These are phyloP conservation scores for Scutellaria minor DNA, from an alignment of 257 asterid genomes.

Conservation along the genomic window DNA sequence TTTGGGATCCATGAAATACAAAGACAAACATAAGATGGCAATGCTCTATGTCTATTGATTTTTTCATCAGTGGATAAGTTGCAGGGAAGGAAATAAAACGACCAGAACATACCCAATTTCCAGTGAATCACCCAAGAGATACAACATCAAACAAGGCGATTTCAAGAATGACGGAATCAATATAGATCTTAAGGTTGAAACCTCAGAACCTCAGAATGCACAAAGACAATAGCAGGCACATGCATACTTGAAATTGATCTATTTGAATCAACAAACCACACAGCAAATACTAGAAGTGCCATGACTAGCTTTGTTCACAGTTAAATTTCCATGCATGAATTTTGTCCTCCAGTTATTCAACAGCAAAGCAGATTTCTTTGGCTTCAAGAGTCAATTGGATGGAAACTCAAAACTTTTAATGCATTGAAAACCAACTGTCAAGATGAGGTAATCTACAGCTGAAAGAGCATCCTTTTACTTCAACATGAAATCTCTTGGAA, in stretches of 20 bases:
- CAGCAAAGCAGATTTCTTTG: constrained; percentile 20
- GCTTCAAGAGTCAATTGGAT: constrained; percentile 31
- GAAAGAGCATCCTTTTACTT: constrained; percentile 25
- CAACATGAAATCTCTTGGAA: constrained; percentile 28
- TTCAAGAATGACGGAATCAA: constrained; percentile 22
- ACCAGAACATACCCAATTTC: constrained; percentile 28
- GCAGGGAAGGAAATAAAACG: constrained; percentile 1
- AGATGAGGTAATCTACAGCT: constrained; percentile 21
- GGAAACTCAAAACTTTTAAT: constrained; percentile 30
- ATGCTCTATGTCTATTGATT: constrained; percentile 14
- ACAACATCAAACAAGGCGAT: constrained; percentile 34
- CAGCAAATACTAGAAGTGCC: constrained; percentile 4
- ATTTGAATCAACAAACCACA: constrained; percentile 26
- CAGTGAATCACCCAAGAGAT: constrained; percentile 24
- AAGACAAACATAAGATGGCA: constrained; percentile 15
- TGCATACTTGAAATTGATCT: constrained; percentile 9
- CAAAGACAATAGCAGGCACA: constrained; percentile 28
- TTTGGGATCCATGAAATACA: neutral
- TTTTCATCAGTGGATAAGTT: constrained; percentile 4
- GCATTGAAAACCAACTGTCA: constrained; percentile 40
- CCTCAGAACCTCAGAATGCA: constrained; percentile 32
- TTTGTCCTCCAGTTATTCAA: constrained; percentile 19
- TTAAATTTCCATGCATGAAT: constrained; percentile 27
- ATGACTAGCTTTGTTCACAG: constrained; percentile 19
- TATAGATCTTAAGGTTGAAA: constrained; percentile 22